Evolutionary conservation across 441 rosid species (phyloP).

Genomic region (Populus hybrid): DNA sequence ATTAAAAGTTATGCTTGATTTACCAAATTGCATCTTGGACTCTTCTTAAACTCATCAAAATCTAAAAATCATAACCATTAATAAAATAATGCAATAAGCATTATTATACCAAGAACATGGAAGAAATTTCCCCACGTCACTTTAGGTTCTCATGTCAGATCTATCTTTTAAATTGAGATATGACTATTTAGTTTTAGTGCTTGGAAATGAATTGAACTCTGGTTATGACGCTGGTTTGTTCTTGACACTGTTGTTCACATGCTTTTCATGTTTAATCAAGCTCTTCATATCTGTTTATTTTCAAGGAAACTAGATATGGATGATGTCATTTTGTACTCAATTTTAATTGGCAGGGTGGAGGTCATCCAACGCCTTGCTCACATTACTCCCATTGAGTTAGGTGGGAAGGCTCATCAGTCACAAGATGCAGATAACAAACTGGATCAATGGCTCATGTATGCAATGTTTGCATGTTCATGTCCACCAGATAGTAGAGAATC

Average conservation of each 20-base stretch:
- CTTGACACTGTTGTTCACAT: background rate
- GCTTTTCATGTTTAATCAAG: constrained; percentile 6
- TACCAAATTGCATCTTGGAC: too few relatives aligned
- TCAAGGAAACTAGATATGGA: background rate
- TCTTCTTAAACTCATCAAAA: too few relatives aligned
- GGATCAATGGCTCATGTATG: constrained; percentile 99
- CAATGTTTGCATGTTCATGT: constrained; percentile 97
- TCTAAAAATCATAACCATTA: too few relatives aligned
- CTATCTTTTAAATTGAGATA: background rate
- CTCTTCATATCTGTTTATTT: constrained; percentile 9
- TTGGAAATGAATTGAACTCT: background rate
- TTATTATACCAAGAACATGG: too few relatives aligned
- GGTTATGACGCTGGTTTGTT: constrained; percentile 5
- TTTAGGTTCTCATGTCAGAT: background rate
- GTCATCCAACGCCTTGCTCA: constrained; percentile 83
- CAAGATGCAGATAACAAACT: constrained; percentile 95
- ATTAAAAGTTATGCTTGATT: too few relatives aligned
- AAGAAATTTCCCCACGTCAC: background rate
- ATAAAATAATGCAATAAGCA: too few relatives aligned
- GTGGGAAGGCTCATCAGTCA: constrained; percentile 89
- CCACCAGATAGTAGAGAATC: constrained; percentile 88
- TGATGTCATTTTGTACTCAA: constrained; percentile 11
- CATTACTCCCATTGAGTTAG: constrained; percentile 91
- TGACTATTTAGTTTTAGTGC: background rate
- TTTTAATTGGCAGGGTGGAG: constrained; percentile 60